phyloP scores from a whole-genome alignment of 2,329 filamentous ascomycete genomes.

The Phaeosphaeriaceae sp. region DNA sequence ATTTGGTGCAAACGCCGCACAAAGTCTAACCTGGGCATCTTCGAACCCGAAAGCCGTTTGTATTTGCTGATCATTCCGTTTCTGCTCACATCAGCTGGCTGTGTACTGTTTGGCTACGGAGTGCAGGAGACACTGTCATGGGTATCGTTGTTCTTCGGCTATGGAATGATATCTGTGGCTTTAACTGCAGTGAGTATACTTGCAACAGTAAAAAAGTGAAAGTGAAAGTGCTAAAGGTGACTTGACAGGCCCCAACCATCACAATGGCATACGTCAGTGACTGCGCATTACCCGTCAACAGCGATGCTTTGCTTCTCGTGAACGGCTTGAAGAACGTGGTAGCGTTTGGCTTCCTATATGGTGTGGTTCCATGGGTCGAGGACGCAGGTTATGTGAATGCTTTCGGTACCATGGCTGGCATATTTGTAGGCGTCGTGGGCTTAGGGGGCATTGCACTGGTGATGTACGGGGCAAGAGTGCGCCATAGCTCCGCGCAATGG shows the following conservation, averaged over 20 bases:
- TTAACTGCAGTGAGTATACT: constrained; percentile 39
- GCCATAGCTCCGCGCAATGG: constrained; percentile 46
- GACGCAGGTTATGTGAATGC: constrained; percentile 43
- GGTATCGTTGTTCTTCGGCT: constrained; percentile 55
- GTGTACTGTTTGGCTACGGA: constrained; percentile 55
- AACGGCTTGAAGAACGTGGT: constrained; percentile 56
- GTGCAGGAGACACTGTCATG: constrained; percentile 51
- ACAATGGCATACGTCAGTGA: constrained; percentile 56
- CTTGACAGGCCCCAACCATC: constrained; percentile 17
- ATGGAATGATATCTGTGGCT: constrained; percentile 55
- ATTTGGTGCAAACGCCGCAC: constrained; percentile 51
- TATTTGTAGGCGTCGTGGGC: constrained; percentile 45
- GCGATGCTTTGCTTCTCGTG: constrained; percentile 47
- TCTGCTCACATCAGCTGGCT: constrained; percentile 52
- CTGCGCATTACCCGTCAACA: constrained; percentile 46
- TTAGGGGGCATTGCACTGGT: constrained; percentile 39
- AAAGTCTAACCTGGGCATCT: constrained; percentile 52
- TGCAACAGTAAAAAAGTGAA: neutral
- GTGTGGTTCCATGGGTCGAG: constrained; percentile 53
- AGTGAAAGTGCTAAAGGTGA: neutral
- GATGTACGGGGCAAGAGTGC: constrained; percentile 39
- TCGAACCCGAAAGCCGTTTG: constrained; percentile 55
- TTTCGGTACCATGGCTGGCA: constrained; percentile 49
- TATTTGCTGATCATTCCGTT: constrained; percentile 51
- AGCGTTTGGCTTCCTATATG: constrained; percentile 57